Percentiles rank a stretch among this genome's conserved stretches.
Conservation (phyloP, 441 rosid species). For the Populus trichocarpa region DNA sequence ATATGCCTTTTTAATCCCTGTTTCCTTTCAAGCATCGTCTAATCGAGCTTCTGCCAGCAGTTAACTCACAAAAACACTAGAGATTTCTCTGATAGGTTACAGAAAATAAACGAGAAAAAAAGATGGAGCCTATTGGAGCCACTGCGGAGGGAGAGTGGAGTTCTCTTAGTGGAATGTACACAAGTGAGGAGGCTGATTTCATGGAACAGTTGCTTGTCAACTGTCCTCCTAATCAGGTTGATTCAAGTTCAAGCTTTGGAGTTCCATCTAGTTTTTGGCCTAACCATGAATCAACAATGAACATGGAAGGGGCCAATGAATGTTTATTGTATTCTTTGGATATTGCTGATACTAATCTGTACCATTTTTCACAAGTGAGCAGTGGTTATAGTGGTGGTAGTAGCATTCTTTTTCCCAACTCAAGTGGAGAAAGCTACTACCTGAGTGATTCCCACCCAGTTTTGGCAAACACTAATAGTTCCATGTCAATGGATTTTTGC, state of each 20-base stretch:
- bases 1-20: slow-evolving; percentile 13
- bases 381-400: slow-evolving; percentile 22
- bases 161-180: slow-evolving; percentile 43
- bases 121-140: slow-evolving; percentile 55
- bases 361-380: slow-evolving; percentile 32
- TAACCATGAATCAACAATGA: slow-evolving; percentile 32
- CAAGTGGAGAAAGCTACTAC: slow-evolving; percentile 30
- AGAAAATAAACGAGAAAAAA: background rate
- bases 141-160: slow-evolving; percentile 56
- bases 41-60: background rate
- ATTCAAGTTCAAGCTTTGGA: slow-evolving; percentile 18
- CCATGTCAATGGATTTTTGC: slow-evolving; percentile 36
- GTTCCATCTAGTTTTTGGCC: slow-evolving; percentile 33
- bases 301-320: slow-evolving; percentile 21
- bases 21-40: slow-evolving; percentile 22
- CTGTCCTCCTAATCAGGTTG: slow-evolving; percentile 20
- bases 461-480: slow-evolving; percentile 19
- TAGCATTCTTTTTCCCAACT: slow-evolving; percentile 17
- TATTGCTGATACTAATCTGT: slow-evolving; percentile 14
- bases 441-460: slow-evolving; percentile 28
- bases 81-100: background rate
- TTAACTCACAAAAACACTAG: background rate
- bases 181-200: slow-evolving; percentile 68
- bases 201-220: slow-evolving; percentile 57
- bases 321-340: slow-evolving; percentile 16